Evolutionary conservation across 306 rosid genomes (phyloP).

Genomic region (Prunus mira): DNA sequence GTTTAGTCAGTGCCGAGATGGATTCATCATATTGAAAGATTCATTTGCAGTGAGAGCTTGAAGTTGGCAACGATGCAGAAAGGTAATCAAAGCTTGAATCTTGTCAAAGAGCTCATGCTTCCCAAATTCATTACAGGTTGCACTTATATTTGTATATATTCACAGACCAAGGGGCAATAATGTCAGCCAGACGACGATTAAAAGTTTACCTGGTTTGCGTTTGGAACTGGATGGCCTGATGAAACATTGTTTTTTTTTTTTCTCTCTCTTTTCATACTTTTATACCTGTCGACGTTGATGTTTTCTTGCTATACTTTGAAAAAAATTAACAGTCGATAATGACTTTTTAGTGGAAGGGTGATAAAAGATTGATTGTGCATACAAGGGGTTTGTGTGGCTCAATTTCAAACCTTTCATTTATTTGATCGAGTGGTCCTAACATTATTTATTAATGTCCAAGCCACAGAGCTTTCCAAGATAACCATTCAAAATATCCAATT

Average conservation of each 20-base stretch:
- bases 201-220: background rate
- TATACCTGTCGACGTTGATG: too few relatives aligned
- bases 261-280: too few relatives aligned
- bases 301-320: too few relatives aligned
- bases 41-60: background rate
- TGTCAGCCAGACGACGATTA: background rate
- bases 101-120: background rate
- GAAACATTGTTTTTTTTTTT: background rate
- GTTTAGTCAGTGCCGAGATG: background rate
- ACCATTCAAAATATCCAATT: background rate
- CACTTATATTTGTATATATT: conserved; percentile 5
- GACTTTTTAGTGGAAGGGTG: too few relatives aligned
- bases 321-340: too few relatives aligned
- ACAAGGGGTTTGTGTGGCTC: too few relatives aligned
- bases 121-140: background rate
- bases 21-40: conserved; percentile 3
- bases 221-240: background rate
- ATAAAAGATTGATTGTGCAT: too few relatives aligned
- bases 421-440: background rate
- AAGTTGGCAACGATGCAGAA: background rate
- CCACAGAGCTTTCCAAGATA: background rate
- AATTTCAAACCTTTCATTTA: too few relatives aligned
- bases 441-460: background rate
- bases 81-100: background rate
- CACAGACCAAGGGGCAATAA: background rate